Evolutionary conservation across 495 filamentous ascomycete species (phyloP).

Genomic region (Xylaria acuta): DNA sequence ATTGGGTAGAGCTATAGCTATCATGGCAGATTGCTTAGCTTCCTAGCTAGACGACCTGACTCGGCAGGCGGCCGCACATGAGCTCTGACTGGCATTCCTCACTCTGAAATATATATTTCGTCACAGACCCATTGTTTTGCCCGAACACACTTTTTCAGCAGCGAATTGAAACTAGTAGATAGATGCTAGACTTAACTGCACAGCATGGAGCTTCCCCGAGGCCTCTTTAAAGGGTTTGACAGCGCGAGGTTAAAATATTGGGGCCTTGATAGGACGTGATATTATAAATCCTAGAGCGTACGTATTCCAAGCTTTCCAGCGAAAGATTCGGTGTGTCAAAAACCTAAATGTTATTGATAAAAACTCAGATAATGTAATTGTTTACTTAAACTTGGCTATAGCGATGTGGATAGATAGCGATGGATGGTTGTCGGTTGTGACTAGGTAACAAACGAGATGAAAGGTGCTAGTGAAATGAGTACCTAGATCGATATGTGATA

Average conservation of each 20-base stretch:
- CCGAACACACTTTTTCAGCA: not conserved
- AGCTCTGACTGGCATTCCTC: not conserved
- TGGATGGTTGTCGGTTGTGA: not conserved
- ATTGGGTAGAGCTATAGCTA: slow-evolving; percentile 5
- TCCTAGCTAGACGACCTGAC: slow-evolving; percentile 18
- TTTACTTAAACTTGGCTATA: not conserved
- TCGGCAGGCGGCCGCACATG: not conserved
- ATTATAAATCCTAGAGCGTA: not conserved
- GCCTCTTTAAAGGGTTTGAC: not conserved
- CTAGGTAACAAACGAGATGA: not conserved
- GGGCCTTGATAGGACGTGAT: not conserved
- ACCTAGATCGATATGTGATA: not conserved
- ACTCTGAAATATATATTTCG: slow-evolving; percentile 4
- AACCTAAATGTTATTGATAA: not conserved
- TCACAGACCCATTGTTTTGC: slow-evolving; percentile 22
- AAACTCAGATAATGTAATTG: not conserved
- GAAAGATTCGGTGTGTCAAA: not conserved
- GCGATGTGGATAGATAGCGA: not conserved
- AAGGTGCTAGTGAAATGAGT: not conserved
- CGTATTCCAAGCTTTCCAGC: not conserved
- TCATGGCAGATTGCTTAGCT: slow-evolving; percentile 9
- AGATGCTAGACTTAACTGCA: not conserved
- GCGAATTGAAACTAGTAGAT: not conserved
- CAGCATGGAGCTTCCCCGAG: slow-evolving; percentile 18
- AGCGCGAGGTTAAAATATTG: slow-evolving; percentile 13